These are phyloP conservation scores for Lolium rigidum DNA, from an alignment of 176 grass and related monocot genomes.

Conservation along the genomic window DNA sequence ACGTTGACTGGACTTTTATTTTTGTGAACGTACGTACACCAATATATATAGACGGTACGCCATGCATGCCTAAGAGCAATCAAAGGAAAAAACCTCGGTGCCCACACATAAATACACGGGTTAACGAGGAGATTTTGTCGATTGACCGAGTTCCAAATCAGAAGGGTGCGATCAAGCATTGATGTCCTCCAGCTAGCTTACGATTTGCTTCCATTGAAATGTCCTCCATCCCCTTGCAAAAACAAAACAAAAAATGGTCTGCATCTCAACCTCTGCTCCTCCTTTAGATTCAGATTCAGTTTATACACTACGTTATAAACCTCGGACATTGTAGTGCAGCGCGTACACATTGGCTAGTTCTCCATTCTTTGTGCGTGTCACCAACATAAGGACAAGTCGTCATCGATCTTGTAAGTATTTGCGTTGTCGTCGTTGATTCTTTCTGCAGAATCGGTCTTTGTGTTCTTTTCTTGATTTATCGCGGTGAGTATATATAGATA, in stretches of 20 bases:
- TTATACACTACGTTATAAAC: neutral
- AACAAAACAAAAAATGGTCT: too few relatives aligned
- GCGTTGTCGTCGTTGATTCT: neutral
- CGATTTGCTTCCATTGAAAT: neutral
- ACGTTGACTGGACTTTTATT: too few relatives aligned
- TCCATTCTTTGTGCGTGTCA: neutral
- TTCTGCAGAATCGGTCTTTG: neutral
- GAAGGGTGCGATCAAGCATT: neutral
- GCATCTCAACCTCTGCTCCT: neutral
- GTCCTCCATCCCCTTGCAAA: too few relatives aligned
- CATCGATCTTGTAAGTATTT: conserved; percentile 1
- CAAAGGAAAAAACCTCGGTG: neutral
- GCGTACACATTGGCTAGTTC: neutral
- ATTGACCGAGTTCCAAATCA: neutral
- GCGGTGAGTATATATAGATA: neutral
- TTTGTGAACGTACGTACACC: too few relatives aligned
- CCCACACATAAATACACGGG: neutral
- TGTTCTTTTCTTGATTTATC: neutral
- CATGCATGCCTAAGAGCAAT: neutral
- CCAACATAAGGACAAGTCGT: neutral
- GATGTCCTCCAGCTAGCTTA: neutral
- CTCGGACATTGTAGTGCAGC: neutral
- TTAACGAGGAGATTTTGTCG: neutral
- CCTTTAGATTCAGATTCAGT: neutral
- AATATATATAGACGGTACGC: neutral